Evolutionary conservation across 345 rosid species (phyloP), one percentile per base, ranked within the genome.

Genomic region (Nephelium lappaceum): DNA sequence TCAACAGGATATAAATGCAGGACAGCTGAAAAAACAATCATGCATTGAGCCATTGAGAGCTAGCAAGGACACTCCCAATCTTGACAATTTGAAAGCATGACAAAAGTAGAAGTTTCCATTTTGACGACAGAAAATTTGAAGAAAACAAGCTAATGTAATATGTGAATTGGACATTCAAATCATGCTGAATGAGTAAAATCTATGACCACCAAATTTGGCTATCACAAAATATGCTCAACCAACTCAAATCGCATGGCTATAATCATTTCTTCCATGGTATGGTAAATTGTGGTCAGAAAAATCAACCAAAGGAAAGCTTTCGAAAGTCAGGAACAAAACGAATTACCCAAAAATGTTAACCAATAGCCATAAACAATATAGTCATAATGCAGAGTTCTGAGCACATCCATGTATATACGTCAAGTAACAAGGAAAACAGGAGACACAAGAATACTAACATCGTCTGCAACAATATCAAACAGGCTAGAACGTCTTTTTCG

Each of bases 401-500:
- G 67, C 19, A 58, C n/a, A 39, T 19, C 23, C n/a, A 55, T 55
- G 36, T 27, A 78, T 43, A 47, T 11, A 47, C 49, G 57, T n/a
- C 25, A 69, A 64, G 42, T 57, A 10, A 74, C 14, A 69, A 63
- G 75, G 58, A 49, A 67, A 45, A 43, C 6, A 47, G 51, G 51
- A 19, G 74, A 43, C 62, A 72, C 38, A 47, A 60, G 27, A 81
- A 57, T 53, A 91, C 92, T 82, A 75, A 92, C 97, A 83, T 92
- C 91, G 80, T 97, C 97, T 65, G 98, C 88, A 76, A 92, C 89
- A 77, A 94, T 94, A 86, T 97, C 99, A 75, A 97, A 97, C 71
- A 97, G 95, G 84, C 99, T 97, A 65, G 99, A 97, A 18, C 99
- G 97, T 76, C 99, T 87, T 86, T 97, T 97, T 71, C 98, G 91